Conservation (phyloP, 345 rosid species). For the Salix arbutifolia region DNA sequence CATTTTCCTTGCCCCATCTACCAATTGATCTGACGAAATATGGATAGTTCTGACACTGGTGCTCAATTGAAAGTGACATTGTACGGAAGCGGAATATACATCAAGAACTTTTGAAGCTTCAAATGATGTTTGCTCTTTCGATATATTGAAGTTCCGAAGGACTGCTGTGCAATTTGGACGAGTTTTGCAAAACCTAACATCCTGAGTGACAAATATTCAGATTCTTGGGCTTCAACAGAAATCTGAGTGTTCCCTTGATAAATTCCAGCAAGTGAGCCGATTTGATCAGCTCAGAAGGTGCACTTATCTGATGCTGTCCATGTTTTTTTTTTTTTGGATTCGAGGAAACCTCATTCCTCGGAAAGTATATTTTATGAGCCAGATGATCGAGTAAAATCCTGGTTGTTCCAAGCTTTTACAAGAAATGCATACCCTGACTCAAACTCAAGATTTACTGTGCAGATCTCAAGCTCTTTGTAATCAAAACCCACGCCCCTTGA, state of each 20-base stretch:
- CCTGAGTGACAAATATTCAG: conserved; percentile 45
- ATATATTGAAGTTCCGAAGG: background rate
- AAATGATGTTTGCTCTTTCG: background rate
- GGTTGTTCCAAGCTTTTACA: no score
- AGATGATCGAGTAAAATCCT: no score
- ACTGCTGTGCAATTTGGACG: background rate
- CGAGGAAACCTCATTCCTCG: no score
- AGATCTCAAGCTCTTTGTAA: no score
- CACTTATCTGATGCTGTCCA: conserved; percentile 34
- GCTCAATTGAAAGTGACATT: background rate
- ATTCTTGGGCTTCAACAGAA: conserved; percentile 52
- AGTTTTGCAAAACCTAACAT: conserved; percentile 37
- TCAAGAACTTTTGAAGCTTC: background rate
- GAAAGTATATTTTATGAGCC: no score
- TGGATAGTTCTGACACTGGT: background rate
- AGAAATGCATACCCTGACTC: no score
- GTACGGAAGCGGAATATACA: background rate
- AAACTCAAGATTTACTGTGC: no score
- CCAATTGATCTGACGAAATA: background rate
- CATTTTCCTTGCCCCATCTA: background rate
- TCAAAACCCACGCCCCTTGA: no score
- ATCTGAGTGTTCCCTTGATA: conserved; percentile 43
- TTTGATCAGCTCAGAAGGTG: conserved; percentile 51
- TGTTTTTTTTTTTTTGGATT: no score
- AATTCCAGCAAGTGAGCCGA: conserved; percentile 50